Percentiles rank a stretch among this genome's conserved stretches.
These are phyloP conservation scores for Chrysoporthe deuterocubensis DNA, from an alignment of 2,329 filamentous ascomycete species.

Conservation along the genomic window DNA sequence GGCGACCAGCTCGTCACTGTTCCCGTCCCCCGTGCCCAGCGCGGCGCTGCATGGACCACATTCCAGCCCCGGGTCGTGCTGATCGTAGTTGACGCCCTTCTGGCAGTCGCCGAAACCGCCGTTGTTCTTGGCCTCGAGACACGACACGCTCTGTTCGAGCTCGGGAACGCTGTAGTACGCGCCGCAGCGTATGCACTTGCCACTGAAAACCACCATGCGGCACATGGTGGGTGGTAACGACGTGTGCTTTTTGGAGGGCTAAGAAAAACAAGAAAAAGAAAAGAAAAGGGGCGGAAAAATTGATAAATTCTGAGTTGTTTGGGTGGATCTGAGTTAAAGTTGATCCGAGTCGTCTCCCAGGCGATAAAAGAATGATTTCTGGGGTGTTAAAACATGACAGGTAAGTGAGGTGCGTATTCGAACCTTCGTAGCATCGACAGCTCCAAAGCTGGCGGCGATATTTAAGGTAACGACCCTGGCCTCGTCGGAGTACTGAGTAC, in stretches of 20 bases:
- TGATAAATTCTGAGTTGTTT: not conserved
- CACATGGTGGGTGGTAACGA: slow-evolving; percentile 43
- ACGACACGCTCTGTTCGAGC: slow-evolving; percentile 50
- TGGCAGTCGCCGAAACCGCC: slow-evolving; percentile 50
- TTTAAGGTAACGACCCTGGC: not conserved
- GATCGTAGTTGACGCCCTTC: slow-evolving; percentile 45
- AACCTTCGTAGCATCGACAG: not conserved
- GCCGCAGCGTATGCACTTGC: slow-evolving; percentile 49
- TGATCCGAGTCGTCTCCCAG: not conserved
- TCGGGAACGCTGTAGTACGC: slow-evolving; percentile 48
- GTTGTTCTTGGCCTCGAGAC: slow-evolving; percentile 54
- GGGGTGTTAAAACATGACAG: not conserved
- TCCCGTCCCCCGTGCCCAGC: slow-evolving; percentile 35
- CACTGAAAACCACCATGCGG: slow-evolving; percentile 50
- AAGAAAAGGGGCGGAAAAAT: too few relatives aligned
- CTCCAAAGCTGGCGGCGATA: not conserved
- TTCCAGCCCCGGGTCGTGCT: slow-evolving; percentile 53
- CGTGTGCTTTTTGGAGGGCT: not conserved
- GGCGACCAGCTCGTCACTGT: slow-evolving; percentile 31
- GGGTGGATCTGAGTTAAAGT: not conserved
- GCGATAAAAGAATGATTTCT: not conserved
- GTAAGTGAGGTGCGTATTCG: not conserved
- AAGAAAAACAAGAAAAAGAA: too few relatives aligned
- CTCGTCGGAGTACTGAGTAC: not conserved
- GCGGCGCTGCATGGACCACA: slow-evolving; percentile 45